These are phyloP conservation scores for Terfezia boudieri DNA, from an alignment of 495 filamentous ascomycete genomes.

Conservation along the genomic window DNA sequence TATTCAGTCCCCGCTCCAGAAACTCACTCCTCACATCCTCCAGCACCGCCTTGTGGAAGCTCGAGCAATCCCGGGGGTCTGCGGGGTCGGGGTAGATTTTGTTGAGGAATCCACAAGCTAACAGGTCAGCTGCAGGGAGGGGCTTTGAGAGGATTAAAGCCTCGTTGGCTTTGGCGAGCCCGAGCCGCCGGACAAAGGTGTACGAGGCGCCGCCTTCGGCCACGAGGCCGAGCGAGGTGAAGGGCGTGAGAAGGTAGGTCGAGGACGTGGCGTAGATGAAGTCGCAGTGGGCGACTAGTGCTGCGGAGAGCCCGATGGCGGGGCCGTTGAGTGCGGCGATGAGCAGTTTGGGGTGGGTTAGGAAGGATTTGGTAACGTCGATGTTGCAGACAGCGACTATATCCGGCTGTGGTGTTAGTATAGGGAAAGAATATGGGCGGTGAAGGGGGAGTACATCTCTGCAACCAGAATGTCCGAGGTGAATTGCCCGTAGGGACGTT, in stretches of 20 bases:
- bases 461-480: conserved; percentile 7
- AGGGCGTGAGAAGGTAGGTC: conserved; percentile 79
- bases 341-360: conserved; percentile 87
- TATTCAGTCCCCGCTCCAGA: conserved; percentile 49
- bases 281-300: conserved; percentile 58
- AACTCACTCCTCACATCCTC: conserved; percentile 62
- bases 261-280: conserved; percentile 76
- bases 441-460: conserved; percentile 1
- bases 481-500: conserved; percentile 19
- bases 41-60: conserved; percentile 49
- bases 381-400: conserved; percentile 70
- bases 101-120: conserved; percentile 65
- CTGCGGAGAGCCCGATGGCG: conserved; percentile 72
- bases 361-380: conserved; percentile 72
- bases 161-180: conserved; percentile 76
- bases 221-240: conserved; percentile 73
- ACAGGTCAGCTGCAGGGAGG: conserved; percentile 52
- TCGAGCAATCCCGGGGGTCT: conserved; percentile 19
- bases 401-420: conserved; percentile 4
- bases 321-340: conserved; percentile 81
- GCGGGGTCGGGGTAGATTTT: conserved; percentile 47
- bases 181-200: conserved; percentile 61
- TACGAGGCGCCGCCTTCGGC: conserved; percentile 63
- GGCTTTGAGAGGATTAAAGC: conserved; percentile 77
- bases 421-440: too few species aligned